phyloP scores from a whole-genome alignment of 371 early-diverging fungal genomes.

The Circinella umbellata region DNA sequence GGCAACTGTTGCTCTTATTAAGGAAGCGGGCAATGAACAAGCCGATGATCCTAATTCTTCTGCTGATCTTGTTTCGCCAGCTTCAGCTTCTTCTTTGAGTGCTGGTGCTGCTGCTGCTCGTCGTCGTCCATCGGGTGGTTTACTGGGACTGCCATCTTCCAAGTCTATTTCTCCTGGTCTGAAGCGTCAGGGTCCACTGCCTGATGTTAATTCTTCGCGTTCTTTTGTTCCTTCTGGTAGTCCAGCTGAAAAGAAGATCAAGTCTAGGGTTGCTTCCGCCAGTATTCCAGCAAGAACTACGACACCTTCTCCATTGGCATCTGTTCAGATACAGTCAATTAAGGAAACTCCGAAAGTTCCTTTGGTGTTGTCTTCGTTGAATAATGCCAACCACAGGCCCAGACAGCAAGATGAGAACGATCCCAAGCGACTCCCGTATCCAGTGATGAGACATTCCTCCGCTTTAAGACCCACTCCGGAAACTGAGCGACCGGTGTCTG shows the following conservation, averaged over 20 bases:
- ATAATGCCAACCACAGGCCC: neutral
- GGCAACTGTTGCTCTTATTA: neutral
- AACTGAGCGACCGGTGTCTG: neutral
- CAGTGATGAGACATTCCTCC: neutral
- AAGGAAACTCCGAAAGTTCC: neutral
- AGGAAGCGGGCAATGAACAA: too few species aligned
- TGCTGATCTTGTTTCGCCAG: neutral
- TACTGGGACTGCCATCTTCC: neutral
- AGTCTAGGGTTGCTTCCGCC: neutral
- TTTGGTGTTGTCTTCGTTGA: neutral
- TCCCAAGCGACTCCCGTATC: neutral
- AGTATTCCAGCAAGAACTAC: neutral
- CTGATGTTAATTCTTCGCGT: neutral
- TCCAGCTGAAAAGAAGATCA: neutral
- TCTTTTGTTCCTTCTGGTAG: too few species aligned
- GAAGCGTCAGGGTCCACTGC: neutral
- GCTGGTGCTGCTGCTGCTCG: neutral
- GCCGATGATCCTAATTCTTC: too few species aligned
- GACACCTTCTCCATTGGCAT: neutral
- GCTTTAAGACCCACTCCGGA: constrained; percentile 2
- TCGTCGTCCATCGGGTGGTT: neutral
- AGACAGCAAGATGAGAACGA: neutral
- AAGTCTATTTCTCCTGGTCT: neutral
- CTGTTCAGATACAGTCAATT: neutral
- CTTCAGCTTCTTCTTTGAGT: neutral